Evolutionary conservation across 1,284 basidiomycete genomes (phyloP).

Genomic region (Agaricales sp.): DNA sequence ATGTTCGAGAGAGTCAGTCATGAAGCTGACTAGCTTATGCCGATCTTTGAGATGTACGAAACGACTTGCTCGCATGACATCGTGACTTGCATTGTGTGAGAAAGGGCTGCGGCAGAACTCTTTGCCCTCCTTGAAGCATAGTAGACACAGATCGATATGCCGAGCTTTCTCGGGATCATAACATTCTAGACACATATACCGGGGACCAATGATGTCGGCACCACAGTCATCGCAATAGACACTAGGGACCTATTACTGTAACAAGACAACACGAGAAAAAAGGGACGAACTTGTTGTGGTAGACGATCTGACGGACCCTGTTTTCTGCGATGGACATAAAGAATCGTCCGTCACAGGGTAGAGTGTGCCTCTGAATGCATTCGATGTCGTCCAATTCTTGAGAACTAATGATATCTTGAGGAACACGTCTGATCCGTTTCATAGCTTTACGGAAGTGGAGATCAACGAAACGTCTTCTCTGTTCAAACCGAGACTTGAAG

Average conservation of each 20-base stretch:
- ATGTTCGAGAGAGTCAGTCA: not conserved
- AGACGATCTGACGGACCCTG: not conserved
- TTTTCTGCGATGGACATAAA: not conserved
- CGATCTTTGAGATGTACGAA: not conserved
- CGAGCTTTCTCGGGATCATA: not conserved
- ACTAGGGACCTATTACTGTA: not conserved
- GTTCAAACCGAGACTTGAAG: not conserved
- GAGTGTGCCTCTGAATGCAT: not conserved
- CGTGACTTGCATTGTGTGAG: not conserved
- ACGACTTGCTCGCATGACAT: not conserved
- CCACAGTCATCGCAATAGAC: not conserved
- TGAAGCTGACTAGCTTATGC: not conserved
- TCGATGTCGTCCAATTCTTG: not conserved
- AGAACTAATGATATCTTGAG: not conserved
- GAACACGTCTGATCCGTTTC: not conserved
- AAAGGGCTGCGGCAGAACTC: not conserved
- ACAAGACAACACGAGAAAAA: not conserved
- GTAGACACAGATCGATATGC: not conserved
- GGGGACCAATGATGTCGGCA: not conserved
- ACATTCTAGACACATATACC: not conserved
- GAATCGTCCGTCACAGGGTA: not conserved
- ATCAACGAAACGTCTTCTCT: not conserved
- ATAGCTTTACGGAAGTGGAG: not conserved
- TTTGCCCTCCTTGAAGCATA: not conserved
- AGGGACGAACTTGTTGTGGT: not conserved